Evolutionary conservation across 768 basidiomycete species (phyloP).

Genomic region (Amanita muscaria): DNA sequence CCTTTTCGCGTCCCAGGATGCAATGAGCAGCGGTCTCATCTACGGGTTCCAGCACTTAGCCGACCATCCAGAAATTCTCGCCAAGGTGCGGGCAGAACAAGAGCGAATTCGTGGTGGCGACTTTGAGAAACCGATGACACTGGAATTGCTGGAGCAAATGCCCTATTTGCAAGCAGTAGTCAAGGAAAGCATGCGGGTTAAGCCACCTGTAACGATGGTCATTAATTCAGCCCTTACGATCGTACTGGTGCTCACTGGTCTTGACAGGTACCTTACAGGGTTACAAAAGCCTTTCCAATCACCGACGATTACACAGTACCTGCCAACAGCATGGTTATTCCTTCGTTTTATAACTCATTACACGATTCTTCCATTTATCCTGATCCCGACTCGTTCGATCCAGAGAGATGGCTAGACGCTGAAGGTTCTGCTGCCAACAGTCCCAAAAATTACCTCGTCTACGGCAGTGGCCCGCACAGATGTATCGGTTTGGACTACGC

Average conservation of each 20-base stretch:
- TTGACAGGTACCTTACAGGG: constrained; percentile 82
- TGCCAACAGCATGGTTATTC: constrained; percentile 87
- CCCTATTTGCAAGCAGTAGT: constrained; percentile 86
- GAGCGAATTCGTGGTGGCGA: constrained; percentile 74
- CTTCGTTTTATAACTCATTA: constrained; percentile 85
- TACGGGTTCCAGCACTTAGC: constrained; percentile 95
- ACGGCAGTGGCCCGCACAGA: constrained; percentile 87
- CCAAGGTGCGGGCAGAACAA: constrained; percentile 89
- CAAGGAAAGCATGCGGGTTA: constrained; percentile 86
- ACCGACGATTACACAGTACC: constrained; percentile 89
- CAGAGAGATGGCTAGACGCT: constrained; percentile 91
- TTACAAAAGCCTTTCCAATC: constrained; percentile 88
- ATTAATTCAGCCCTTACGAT: constrained; percentile 11
- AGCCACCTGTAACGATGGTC: constrained; percentile 96
- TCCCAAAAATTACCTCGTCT: constrained; percentile 94
- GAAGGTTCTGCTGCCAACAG: constrained; percentile 68
- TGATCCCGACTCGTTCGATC: constrained; percentile 71
- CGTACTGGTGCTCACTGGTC: constrained; percentile 7
- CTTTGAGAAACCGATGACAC: constrained; percentile 62
- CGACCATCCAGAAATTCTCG: constrained; percentile 82
- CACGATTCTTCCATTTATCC: constrained; percentile 87
- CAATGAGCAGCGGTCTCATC: constrained; percentile 95
- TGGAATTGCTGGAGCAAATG: constrained; percentile 91
- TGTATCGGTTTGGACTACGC: constrained; percentile 94
- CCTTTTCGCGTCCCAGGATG: constrained; percentile 94